Evolutionary conservation across 352 stramenopile genomes (phyloP).

Genomic region (Globisporangium nagaii): DNA sequence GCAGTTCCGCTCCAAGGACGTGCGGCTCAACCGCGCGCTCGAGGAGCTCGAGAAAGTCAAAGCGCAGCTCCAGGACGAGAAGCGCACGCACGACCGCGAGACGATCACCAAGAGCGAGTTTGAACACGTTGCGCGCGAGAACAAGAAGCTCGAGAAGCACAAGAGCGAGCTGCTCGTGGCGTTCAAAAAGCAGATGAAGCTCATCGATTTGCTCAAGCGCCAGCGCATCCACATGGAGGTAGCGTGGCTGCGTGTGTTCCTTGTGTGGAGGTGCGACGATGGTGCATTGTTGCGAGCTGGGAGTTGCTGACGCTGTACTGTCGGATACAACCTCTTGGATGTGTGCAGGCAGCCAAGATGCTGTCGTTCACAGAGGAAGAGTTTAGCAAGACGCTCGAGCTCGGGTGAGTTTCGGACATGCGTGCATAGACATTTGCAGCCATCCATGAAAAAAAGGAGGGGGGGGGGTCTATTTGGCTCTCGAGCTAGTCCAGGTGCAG

Average conservation of each 20-base stretch:
- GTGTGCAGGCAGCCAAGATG: slow-evolving; percentile 70
- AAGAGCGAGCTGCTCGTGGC: slow-evolving; percentile 69
- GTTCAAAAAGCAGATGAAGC: slow-evolving; percentile 87
- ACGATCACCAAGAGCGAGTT: slow-evolving; percentile 47
- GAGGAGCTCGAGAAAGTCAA: slow-evolving; percentile 78
- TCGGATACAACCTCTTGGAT: neutral
- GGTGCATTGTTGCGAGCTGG: neutral
- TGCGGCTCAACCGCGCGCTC: slow-evolving; percentile 68
- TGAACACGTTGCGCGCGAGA: slow-evolving; percentile 55
- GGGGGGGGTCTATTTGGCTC: neutral
- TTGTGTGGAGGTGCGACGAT: neutral
- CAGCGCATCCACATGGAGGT: slow-evolving; percentile 86
- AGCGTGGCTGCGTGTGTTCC: neutral
- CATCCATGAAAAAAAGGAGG: neutral
- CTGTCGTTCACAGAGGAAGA: slow-evolving; percentile 82
- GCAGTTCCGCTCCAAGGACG: slow-evolving; percentile 75
- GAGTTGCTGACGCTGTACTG: neutral
- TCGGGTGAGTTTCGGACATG: slow-evolving; percentile 32
- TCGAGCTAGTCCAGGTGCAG: slow-evolving; percentile 30
- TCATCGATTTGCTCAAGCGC: slow-evolving; percentile 82
- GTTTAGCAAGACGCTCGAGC: slow-evolving; percentile 72
- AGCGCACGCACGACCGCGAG: slow-evolving; percentile 35
- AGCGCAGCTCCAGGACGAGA: slow-evolving; percentile 54
- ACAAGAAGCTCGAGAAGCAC: slow-evolving; percentile 79
- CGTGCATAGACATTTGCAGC: too few species aligned